Conservation (phyloP, 345 rosid species). For the Angophora floribunda region DNA sequence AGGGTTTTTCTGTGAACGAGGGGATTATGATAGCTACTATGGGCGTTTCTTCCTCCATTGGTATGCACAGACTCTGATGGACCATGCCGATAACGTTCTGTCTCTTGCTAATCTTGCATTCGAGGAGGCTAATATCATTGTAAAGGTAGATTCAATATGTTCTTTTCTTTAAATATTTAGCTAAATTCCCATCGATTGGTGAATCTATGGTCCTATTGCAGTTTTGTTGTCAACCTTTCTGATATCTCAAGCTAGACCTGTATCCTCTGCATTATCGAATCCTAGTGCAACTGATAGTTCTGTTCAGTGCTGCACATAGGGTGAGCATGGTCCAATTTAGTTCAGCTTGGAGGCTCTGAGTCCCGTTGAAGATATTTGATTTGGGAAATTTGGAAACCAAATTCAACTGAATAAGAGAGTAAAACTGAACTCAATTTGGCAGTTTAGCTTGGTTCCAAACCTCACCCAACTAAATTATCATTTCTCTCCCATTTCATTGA, state of each 20-base stretch:
- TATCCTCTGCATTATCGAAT: not conserved
- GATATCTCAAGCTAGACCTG: not conserved
- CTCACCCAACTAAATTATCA: not conserved
- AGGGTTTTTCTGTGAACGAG: conserved; percentile 80
- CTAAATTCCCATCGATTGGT: not conserved
- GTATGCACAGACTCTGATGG: conserved; percentile 66
- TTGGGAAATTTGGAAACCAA: not conserved
- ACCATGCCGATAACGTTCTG: conserved; percentile 75
- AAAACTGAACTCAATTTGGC: not conserved
- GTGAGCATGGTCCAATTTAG: not conserved
- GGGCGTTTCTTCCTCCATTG: conserved; percentile 92
- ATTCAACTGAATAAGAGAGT: not conserved
- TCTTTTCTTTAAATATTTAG: not conserved
- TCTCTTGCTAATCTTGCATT: conserved; percentile 79
- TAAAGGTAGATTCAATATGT: conserved; percentile 40
- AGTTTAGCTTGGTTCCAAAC: not conserved
- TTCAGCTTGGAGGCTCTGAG: not conserved
- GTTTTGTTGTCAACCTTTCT: not conserved
- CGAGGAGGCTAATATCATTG: conserved; percentile 63
- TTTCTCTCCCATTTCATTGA: not conserved
- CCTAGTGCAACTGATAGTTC: not conserved
- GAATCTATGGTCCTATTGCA: not conserved
- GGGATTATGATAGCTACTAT: conserved; percentile 89
- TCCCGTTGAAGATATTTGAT: not conserved
- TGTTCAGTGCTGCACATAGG: not conserved